Percentiles rank a stretch among this genome's conserved stretches.
Evolutionary conservation across 2,329 filamentous ascomycete genomes (phyloP).

Genomic region (Fusarium secorum): DNA sequence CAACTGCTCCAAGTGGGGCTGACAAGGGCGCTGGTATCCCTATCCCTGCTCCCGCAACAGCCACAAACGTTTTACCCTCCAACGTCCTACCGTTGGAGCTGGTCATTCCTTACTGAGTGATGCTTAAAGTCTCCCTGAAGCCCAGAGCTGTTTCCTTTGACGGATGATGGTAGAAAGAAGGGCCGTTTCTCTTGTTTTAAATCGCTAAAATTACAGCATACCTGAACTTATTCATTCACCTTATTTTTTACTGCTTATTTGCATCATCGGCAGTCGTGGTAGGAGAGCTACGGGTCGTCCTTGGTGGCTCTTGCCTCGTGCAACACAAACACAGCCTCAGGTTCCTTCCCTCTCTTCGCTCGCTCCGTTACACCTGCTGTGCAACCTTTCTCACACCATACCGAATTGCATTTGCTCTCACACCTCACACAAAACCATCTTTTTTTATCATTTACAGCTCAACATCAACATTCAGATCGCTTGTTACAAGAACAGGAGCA

Average conservation of each 20-base stretch:
- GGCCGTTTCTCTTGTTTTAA: constrained; percentile 1
- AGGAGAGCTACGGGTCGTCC: constrained; percentile 10
- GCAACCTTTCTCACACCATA: constrained; percentile 9
- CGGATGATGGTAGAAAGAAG: constrained; percentile 5
- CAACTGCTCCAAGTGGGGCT: constrained; percentile 20
- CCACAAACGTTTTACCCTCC: constrained; percentile 36
- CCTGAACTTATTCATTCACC: background rate
- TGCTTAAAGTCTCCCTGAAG: constrained; percentile 40
- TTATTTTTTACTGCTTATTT: constrained; percentile 5
- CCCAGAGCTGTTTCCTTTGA: constrained; percentile 24
- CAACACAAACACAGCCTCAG: constrained; percentile 23
- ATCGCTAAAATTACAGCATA: constrained; percentile 10
- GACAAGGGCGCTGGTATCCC: constrained; percentile 30
- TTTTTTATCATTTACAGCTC: constrained; percentile 26
- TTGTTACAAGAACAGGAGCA: constrained; percentile 19
- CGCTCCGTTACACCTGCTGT: constrained; percentile 36
- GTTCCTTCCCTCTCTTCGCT: constrained; percentile 18
- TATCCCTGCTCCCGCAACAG: constrained; percentile 41
- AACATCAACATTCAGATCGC: constrained; percentile 7
- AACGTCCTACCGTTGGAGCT: constrained; percentile 34
- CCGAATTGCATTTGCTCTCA: constrained; percentile 10
- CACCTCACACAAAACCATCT: constrained; percentile 27
- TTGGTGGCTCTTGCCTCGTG: constrained; percentile 32
- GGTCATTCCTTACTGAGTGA: constrained; percentile 33
- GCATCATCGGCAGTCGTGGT: constrained; percentile 1